Evolutionary conservation across 768 basidiomycete species (phyloP).

Genomic region (Podaxis sp.): DNA sequence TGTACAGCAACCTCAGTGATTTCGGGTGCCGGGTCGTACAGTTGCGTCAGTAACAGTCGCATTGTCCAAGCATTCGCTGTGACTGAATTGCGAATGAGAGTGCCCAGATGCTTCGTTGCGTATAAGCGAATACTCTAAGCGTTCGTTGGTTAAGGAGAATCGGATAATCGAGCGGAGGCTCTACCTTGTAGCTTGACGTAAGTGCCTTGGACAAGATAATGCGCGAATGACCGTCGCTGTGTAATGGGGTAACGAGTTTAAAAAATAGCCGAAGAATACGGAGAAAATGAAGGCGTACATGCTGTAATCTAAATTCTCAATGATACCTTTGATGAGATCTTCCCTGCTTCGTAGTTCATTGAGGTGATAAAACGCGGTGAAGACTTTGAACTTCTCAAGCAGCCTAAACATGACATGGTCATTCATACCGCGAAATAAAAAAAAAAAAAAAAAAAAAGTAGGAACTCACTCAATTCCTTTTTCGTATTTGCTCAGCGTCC

Average conservation of each 20-base stretch:
- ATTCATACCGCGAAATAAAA: not conserved
- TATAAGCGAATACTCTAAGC: constrained; percentile 82
- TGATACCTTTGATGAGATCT: constrained; percentile 86
- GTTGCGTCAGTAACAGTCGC: constrained; percentile 86
- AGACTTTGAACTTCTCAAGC: constrained; percentile 87
- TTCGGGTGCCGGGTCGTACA: constrained; percentile 89
- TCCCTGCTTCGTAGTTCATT: constrained; percentile 89
- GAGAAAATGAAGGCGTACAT: constrained; percentile 47
- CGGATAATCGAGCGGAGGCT: constrained; percentile 10
- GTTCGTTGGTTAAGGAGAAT: not conserved
- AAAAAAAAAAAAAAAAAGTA: no score
- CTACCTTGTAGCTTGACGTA: constrained; percentile 86
- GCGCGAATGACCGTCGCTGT: constrained; percentile 89
- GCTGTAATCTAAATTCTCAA: constrained; percentile 88
- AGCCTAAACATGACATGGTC: constrained; percentile 45
- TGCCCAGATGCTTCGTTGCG: constrained; percentile 83
- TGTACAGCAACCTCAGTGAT: constrained; percentile 89
- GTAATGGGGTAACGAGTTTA: not conserved
- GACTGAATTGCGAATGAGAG: constrained; percentile 63
- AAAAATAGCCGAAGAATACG: constrained; percentile 8
- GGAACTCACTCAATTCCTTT: constrained; percentile 81
- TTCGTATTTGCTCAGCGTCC: constrained; percentile 79
- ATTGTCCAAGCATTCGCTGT: constrained; percentile 84
- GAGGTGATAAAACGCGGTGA: constrained; percentile 94
- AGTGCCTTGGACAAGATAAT: constrained; percentile 92